Evolutionary conservation across 2,329 filamentous ascomycete species (phyloP), one percentile per base, ranked within the genome.

Genomic region (Thyridium curvatum): DNA sequence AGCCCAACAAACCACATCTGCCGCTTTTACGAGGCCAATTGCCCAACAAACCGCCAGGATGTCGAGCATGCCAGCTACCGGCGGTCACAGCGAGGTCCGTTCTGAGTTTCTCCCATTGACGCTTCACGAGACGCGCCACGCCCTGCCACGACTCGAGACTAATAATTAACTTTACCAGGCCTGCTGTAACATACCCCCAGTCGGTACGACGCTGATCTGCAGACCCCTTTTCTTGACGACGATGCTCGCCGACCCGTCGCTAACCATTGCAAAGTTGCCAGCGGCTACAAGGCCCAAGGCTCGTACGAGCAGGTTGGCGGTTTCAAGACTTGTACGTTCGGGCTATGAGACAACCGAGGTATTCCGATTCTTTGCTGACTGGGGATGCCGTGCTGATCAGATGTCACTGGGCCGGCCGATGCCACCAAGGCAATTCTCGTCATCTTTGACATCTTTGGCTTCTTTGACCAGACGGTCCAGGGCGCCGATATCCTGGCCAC

Each of bases 381-480:
- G 8, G 15, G 12, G 10, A 34, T n/a, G n/a, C n/a, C 4, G 15
- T n/a, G n/a, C 16, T 29, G 9, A 17, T 14, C 32, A 62, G 72
- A 78, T 44, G 62, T 70, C 17, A 68, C 65, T 10, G 68, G 71
- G 34, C 65, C 72, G 14, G 49, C 58, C 12, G 59, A 65, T 34
- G 64, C 71, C 21, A 61, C 60, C 42, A 81, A 77, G 61, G 82
- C 73, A 37, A 68, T 86, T 41, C 59, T 86, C 40, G 59, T 71
- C 45, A 71, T 84, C 54, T 80, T 65, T 56, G 82, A 86, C 59
- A 82, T 84, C 56, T 84, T 84, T 52, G 80, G 82, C 51, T 80
- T 82, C 72, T 84, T 75, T 53, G 73, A 77, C 17, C 83, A 86
- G 61, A 81, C 82, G 3, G 46, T 85, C 10, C 82, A 86, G 58